Percentiles rank a stretch among this genome's conserved stretches.
Evolutionary conservation across 2,329 filamentous ascomycete species (phyloP).

Genomic region (Trichophyton simii): DNA sequence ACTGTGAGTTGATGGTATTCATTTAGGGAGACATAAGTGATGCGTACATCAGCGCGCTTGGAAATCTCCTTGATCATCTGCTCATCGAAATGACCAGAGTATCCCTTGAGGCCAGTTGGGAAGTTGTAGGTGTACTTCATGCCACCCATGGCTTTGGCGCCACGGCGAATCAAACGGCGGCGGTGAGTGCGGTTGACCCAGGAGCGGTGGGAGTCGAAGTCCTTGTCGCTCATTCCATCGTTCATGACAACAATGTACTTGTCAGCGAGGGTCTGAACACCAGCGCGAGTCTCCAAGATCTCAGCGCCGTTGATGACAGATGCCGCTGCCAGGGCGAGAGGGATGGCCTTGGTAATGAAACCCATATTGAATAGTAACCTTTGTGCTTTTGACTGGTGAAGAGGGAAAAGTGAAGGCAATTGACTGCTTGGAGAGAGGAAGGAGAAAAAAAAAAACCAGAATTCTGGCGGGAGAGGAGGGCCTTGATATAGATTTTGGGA

Average conservation of each 20-base stretch:
- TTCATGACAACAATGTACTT: slow-evolving; percentile 11
- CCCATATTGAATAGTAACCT: background rate
- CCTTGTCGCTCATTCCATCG: slow-evolving; percentile 2
- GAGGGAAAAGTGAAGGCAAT: background rate
- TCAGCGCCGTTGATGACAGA: slow-evolving; percentile 6
- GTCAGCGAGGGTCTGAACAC: slow-evolving; percentile 5
- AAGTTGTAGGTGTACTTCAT: slow-evolving; percentile 9
- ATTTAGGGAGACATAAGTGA: slow-evolving; percentile 12
- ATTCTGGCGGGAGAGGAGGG: background rate
- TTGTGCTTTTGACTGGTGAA: background rate
- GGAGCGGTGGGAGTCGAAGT: slow-evolving; percentile 6
- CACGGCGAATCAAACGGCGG: slow-evolving; percentile 2
- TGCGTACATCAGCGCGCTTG: slow-evolving; percentile 4
- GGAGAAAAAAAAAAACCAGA: background rate
- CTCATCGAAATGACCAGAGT: slow-evolving; percentile 9
- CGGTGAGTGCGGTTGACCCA: slow-evolving; percentile 5
- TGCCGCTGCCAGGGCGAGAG: slow-evolving; percentile 7
- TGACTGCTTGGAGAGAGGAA: background rate
- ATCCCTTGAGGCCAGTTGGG: slow-evolving; percentile 4
- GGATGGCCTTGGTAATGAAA: slow-evolving; percentile 5
- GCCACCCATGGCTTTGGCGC: background rate
- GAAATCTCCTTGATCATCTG: slow-evolving; percentile 7
- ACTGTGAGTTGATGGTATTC: background rate
- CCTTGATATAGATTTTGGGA: background rate
- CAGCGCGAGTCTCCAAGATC: slow-evolving; percentile 1